Base-by-base conservation (phyloP, 352 stramenopile genomes). In the Phytophthora megakarya region DNA sequence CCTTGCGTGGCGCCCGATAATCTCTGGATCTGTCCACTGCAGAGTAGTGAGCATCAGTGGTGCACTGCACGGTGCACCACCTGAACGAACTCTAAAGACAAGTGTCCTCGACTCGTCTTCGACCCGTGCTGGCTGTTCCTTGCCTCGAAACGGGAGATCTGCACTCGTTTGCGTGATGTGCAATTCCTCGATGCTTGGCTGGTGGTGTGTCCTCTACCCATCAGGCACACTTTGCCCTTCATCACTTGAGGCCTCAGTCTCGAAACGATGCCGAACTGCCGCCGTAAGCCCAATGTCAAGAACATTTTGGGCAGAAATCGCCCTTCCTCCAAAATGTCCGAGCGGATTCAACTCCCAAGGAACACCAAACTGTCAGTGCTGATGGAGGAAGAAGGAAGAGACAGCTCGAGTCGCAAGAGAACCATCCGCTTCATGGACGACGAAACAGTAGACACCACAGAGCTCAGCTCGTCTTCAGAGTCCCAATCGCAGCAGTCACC, bases 371-470 rank as follows among this genome's bases (percentile, higher is more conserved):
- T 49, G 39, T 15, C 39, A 16, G 37, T 45, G 10, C 8, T 2
- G 18, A 30, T 12, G 12, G 19, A 22, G 15, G 18, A 21, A 12
- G 44, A 47, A 19, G 44, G 45, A 12, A 11, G 47, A 18, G 21
- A 33, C 3, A 58, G 22, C 52, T 46, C 37, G 16, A 64, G 37
- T 19, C 43, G 52, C 35, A 68, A 68, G 37, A 47, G 61, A 26
- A 58, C 44, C 39, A 68, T 68, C 23, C 61, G 61, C 44, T 68
- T 68, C 30, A 58, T 68, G 61, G 45, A 64, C 37, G 61, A 68
- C 61, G 44, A 58, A 1, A 8, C 22, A 21, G 11, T 65, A 25
- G 55, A 65, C 46, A 21, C 21, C 38, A 61, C 54, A 1, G 53
- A 70, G 30, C 39, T 65, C 19, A 65, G 39, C 12, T 61, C 61